Evolutionary conservation across 2,329 filamentous ascomycete genomes (phyloP).

Genomic region (Sclerotinia subarctica): DNA sequence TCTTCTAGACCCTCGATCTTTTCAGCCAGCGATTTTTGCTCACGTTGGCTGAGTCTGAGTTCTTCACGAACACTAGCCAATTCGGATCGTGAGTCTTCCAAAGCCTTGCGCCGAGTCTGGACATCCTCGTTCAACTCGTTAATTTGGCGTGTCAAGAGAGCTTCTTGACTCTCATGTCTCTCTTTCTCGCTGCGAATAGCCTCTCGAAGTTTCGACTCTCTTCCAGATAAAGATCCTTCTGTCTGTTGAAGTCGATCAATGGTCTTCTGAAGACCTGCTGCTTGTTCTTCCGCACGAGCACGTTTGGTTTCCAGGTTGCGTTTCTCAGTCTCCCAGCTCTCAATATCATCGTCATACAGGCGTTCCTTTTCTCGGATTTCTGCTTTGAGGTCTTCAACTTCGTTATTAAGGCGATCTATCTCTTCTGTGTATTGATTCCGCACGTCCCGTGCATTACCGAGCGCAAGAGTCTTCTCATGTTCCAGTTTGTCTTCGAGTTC

Average conservation of each 20-base stretch:
- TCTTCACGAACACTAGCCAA: constrained; percentile 65
- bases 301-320: constrained; percentile 63
- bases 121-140: constrained; percentile 71
- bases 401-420: constrained; percentile 50
- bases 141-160: constrained; percentile 67
- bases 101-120: constrained; percentile 59
- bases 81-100: constrained; percentile 65
- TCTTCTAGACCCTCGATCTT: constrained; percentile 69
- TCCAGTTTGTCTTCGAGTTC: constrained; percentile 50
- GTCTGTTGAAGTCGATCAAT: constrained; percentile 67
- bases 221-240: constrained; percentile 64
- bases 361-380: constrained; percentile 68
- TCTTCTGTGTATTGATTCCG: constrained; percentile 53
- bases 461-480: constrained; percentile 40
- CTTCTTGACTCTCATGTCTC: constrained; percentile 69
- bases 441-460: constrained; percentile 59
- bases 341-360: constrained; percentile 66
- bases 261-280: constrained; percentile 63
- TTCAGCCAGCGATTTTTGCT: constrained; percentile 59
- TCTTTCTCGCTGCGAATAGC: constrained; percentile 68
- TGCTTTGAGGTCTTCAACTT: constrained; percentile 51
- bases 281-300: constrained; percentile 64
- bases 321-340: constrained; percentile 68
- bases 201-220: constrained; percentile 65
- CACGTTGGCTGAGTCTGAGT: constrained; percentile 63